Base-by-base conservation (phyloP, 495 filamentous ascomycete genomes). In the Podospora fimiseda region DNA sequence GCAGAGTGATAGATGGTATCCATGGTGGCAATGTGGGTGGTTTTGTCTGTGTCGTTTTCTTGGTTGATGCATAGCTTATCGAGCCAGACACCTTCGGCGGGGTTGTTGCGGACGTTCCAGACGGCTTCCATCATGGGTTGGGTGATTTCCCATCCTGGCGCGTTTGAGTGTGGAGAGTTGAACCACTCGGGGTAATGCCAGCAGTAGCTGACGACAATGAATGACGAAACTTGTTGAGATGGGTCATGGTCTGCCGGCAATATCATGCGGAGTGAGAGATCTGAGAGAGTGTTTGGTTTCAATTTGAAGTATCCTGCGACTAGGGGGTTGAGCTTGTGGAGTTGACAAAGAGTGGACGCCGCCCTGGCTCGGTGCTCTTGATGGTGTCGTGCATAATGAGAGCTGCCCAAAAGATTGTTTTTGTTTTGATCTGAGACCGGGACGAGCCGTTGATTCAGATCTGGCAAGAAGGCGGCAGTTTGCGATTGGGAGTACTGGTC, bases 1-100 rank as follows among this genome's bases (percentile, higher is more conserved):
- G 61, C 61, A 0, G 61, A 50, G 19, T 44, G 59, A 38, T 65
- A 68, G 20, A 64, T 59, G 33, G 51, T 22, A 39, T 67, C 55
- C 61, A 68, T 70, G 30, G 52, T 43, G 9, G 55, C 66, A 11
- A 68, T 60, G 20, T 67, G 60, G 1, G 48, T 36, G 0, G 20
- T 43, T 24, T 65, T 69, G 40, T 71, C 61, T 0, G 8, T 50
- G 9, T 52, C 55, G 38, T 65, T 50, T 2, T 7, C 27, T 23
- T 71, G 66, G 53, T 68, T 61, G 55, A 69, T 71, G 48, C 66
- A 69, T 27, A 69, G 52, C 36, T 60, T 54, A 36, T 69, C 64
- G 8, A 69, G 48, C 68, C 68, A 70, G 0, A 69, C 53, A 0
- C 47, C 58, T 33, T 60, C 60, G 14, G 46, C 47, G 0, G 42